Base-by-base conservation (phyloP, 2,329 filamentous ascomycete genomes). In the Clonostachys rhizophaga region DNA sequence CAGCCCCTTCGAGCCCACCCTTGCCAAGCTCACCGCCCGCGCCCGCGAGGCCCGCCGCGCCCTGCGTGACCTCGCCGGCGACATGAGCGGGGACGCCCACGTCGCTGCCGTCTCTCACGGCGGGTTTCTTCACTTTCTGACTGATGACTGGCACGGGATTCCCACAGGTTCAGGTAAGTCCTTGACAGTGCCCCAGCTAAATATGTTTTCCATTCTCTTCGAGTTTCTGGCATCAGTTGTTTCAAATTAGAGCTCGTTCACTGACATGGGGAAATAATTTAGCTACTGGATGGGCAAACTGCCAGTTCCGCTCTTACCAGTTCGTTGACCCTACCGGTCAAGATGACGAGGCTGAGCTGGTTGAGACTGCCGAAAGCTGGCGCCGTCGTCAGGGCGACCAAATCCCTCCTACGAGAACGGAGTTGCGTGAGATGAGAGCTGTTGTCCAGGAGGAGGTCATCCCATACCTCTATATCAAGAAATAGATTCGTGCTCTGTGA, bases 41-140 rank as follows among this genome's bases (percentile, higher is more conserved):
- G 86, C 87, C 0, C 68, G 69, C n/a, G 74, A 72, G 20, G 81
- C 82, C 6, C 72, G 89, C 40, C 56, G 70, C 12, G 83, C 78
- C 67, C 62, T 94, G 50, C 62, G 77, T 14, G 67, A 75, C 40
- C 58, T 69, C 45, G 62, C 62, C 2, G 67, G 59, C 2, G 58
- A 60, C 8, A 8, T 39, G 36, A 58, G 54, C 6, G 43, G 46
- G 3, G 50, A 55, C 2, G 59, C 53, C 0, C 79, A 92, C 55
- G 79, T 95, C 30, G 81, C 86, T 0, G 75, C 91, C 3, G 89
- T 95, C 8, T 86, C 89, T 4, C 91, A 95, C 58, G 91, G 91
- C 2, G 88, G 87, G 1, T 87, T 91, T 55, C 62, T 95, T 57
- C 91, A 96, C 63, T 95, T 89, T 58, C 69, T 96, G 52, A 94